phyloP scores from a whole-genome alignment of 2,329 filamentous ascomycete species.

The Neobulgaria alba region DNA sequence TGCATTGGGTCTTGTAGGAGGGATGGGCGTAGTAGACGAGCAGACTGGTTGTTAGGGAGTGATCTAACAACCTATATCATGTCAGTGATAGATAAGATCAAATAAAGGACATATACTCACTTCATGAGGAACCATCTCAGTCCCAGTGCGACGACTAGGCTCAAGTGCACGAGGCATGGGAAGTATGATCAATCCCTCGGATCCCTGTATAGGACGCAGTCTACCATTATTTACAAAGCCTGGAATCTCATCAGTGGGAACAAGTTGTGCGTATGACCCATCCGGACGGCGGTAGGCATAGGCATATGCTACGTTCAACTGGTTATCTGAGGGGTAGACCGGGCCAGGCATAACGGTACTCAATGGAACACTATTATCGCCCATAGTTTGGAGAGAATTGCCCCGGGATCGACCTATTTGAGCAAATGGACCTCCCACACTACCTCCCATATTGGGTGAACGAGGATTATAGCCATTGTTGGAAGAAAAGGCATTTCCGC shows the following conservation, averaged over 20 bases:
- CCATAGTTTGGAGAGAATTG: conserved; percentile 14
- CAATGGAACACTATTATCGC: conserved; percentile 18
- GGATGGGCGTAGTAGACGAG: neutral
- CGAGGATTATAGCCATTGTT: neutral
- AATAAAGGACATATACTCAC: conserved; percentile 10
- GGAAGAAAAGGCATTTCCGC: neutral
- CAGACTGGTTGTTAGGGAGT: conserved; percentile 1
- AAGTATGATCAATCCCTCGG: conserved; percentile 27
- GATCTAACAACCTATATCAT: conserved; percentile 9
- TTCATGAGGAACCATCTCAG: conserved; percentile 14
- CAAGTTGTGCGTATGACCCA: conserved; percentile 44
- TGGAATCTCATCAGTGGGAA: conserved; percentile 44
- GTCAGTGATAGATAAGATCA: conserved; percentile 1
- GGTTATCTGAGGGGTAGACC: conserved; percentile 13
- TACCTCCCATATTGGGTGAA: neutral
- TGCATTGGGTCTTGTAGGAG: too few relatives aligned
- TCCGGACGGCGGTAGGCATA: conserved; percentile 48
- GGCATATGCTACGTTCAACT: conserved; percentile 30
- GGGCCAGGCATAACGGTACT: conserved; percentile 19
- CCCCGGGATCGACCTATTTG: neutral
- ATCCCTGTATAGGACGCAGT: conserved; percentile 30
- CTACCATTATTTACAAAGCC: conserved; percentile 32
- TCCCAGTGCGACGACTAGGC: conserved; percentile 9
- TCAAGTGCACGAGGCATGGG: conserved; percentile 16
- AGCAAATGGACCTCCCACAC: neutral